Evolutionary conservation across 768 basidiomycete genomes (phyloP), one percentile per base, ranked within the genome.

Genomic region (Auricularia sp.): DNA sequence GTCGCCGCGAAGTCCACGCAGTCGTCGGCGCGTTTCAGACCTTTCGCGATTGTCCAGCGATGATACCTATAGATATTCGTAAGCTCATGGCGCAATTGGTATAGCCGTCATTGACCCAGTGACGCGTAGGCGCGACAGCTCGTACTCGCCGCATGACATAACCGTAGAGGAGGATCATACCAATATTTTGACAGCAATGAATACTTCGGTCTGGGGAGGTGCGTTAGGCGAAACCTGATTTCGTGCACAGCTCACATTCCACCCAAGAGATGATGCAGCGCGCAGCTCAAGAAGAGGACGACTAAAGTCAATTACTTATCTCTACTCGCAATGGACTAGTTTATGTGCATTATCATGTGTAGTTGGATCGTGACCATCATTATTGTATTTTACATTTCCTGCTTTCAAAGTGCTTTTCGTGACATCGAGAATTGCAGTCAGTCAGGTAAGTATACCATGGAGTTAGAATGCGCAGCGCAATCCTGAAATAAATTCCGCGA

Each of bases 171-270:
- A 77, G 75, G 73, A 76, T 73, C 24, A 81, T 77, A 64, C 67
- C 6, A 76, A 82, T 65, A 77, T 87, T 24, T 73, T 85, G 21
- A 78, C 80, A 21, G 82, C 86, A 11, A 82, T 88, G 75, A 81
- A 86, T 66, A 81, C 79, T 66, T 88, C 87, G n/a, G 78, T 84
- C 62, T 89, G 88, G 88, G 84, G 85, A 70, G 87, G 88, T 87
- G 69, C 70, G 86, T 75, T 3, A 7, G 62, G 37, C 18, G 2
- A 5, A 21, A 29, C 59, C 3, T 14, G 47, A 14, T 39, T n/a
- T 59, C 33, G 7, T 29, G 18, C 21, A 39, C 64, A 42, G 51
- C 56, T 35, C 18, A 51, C 47, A 18, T 21, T 18, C 47, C 6
- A 18, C 24, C 7, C 21, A 37, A 77, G 74, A 75, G 63, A 73